phyloP scores from a whole-genome alignment of 192 early-diverging fungal species.

The Dissophora ornata region DNA sequence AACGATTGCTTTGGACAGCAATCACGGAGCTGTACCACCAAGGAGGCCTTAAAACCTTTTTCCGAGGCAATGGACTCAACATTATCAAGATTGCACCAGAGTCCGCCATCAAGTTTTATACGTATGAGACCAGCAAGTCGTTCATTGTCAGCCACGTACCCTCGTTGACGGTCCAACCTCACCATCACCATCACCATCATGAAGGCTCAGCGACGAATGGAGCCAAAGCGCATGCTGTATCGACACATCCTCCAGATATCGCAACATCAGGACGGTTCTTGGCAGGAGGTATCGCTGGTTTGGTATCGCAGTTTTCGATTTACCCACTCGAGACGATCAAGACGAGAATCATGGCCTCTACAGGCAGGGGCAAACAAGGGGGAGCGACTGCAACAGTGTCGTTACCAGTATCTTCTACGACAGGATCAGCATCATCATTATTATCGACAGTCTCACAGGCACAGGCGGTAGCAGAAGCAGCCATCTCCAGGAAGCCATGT shows the following conservation, averaged over 20 bases:
- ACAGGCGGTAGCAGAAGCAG: conserved; percentile 5
- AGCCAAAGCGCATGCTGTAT: not conserved
- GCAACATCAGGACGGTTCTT: conserved; percentile 68
- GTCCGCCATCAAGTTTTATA: conserved; percentile 80
- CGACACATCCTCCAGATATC: conserved; percentile 44
- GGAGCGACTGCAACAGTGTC: conserved; percentile 2
- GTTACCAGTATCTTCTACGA: conserved; percentile 5
- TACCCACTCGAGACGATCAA: conserved; percentile 84
- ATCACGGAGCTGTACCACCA: conserved; percentile 69
- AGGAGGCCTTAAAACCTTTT: conserved; percentile 77
- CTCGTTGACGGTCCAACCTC: conserved; percentile 30
- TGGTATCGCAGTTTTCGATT: conserved; percentile 77
- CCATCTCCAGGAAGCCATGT: conserved; percentile 19
- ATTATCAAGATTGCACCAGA: conserved; percentile 83
- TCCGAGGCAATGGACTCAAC: conserved; percentile 82
- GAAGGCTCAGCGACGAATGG: not conserved
- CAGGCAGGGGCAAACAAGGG: conserved; percentile 14
- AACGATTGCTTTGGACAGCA: conserved; percentile 55
- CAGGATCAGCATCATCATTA: conserved; percentile 7
- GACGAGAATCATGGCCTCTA: conserved; percentile 78
- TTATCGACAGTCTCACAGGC: not conserved
- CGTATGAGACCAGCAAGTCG: conserved; percentile 69
- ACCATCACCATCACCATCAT: not conserved
- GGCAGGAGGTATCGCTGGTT: conserved; percentile 79
- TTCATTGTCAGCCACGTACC: conserved; percentile 41